A percentile compares a stretch with the other conserved stretches of the same genome.
Conservation (phyloP, 805 yeast genomes). For the Kuraishia piskuri region DNA sequence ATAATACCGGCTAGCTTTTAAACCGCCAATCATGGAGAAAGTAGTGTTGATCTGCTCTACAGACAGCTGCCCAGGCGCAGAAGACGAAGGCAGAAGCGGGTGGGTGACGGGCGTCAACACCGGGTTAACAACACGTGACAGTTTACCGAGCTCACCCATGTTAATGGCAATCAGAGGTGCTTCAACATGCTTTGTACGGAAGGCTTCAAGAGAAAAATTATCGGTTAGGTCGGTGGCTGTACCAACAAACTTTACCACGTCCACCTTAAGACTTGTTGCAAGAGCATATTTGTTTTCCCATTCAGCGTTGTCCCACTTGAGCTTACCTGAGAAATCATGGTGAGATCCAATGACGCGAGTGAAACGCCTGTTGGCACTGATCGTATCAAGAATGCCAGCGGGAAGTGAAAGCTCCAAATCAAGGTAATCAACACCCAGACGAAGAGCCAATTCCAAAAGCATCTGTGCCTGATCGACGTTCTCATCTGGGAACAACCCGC, state of each 20-base stretch:
- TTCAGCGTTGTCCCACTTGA: constrained; percentile 58
- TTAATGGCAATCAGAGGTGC: constrained; percentile 79
- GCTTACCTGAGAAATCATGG: constrained; percentile 60
- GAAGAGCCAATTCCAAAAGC: constrained; percentile 55
- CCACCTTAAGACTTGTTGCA: constrained; percentile 59
- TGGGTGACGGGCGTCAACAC: constrained; percentile 83
- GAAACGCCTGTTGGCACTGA: constrained; percentile 44
- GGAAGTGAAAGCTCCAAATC: constrained; percentile 75
- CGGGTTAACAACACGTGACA: constrained; percentile 70
- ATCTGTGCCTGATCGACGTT: constrained; percentile 36
- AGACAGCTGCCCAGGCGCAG: constrained; percentile 77
- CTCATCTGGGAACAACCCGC: constrained; percentile 70
- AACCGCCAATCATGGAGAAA: constrained; percentile 54
- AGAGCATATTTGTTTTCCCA: constrained; percentile 69
- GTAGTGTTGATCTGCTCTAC: constrained; percentile 55
- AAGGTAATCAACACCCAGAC: constrained; percentile 70
- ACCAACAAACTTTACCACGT: constrained; percentile 79
- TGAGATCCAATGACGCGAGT: constrained; percentile 78
- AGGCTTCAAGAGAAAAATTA: constrained; percentile 62
- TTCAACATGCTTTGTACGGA: constrained; percentile 45
- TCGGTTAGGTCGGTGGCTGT: constrained; percentile 56
- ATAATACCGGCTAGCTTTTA: constrained; percentile 47
- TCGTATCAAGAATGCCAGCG: constrained; percentile 37
- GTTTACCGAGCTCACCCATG: constrained; percentile 67
- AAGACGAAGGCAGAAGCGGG: constrained; percentile 50